Percentiles rank a stretch among this genome's conserved stretches.
These are phyloP conservation scores for Protomyces inouyei DNA, from an alignment of 1,139 yeast species.

Conservation along the genomic window DNA sequence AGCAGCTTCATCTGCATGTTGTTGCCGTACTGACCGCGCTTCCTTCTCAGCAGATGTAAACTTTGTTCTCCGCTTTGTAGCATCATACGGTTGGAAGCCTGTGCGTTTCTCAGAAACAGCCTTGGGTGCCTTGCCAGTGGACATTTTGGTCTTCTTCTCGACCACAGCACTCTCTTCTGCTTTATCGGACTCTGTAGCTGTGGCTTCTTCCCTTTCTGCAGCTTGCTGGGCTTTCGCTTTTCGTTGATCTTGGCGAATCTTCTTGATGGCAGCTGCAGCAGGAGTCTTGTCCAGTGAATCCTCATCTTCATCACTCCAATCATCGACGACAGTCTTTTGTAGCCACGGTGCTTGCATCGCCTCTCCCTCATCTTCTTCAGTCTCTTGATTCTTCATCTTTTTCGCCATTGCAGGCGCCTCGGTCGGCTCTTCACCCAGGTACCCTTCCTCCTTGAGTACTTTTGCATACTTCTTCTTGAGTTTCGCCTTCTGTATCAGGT, in stretches of 20 bases:
- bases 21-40: not conserved
- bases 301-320: not conserved
- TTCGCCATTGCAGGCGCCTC: not conserved
- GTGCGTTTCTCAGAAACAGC: not conserved
- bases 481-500: slow-evolving; percentile 19
- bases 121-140: not conserved
- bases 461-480: slow-evolving; percentile 24
- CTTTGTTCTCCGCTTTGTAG: not conserved
- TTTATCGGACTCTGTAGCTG: not conserved
- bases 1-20: not conserved
- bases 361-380: not conserved
- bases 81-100: not conserved
- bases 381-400: not conserved
- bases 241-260: not conserved
- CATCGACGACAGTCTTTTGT: not conserved
- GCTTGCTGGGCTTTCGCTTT: not conserved
- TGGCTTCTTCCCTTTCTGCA: not conserved
- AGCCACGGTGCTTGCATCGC: not conserved
- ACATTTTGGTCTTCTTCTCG: not conserved
- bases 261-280: not conserved
- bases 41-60: not conserved
- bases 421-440: not conserved
- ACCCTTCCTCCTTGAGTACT: slow-evolving; percentile 7
- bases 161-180: not conserved
- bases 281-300: not conserved